Evolutionary conservation across 148 eudicot species (phyloP).

Genomic region (Rhododendron ferrugineum): DNA sequence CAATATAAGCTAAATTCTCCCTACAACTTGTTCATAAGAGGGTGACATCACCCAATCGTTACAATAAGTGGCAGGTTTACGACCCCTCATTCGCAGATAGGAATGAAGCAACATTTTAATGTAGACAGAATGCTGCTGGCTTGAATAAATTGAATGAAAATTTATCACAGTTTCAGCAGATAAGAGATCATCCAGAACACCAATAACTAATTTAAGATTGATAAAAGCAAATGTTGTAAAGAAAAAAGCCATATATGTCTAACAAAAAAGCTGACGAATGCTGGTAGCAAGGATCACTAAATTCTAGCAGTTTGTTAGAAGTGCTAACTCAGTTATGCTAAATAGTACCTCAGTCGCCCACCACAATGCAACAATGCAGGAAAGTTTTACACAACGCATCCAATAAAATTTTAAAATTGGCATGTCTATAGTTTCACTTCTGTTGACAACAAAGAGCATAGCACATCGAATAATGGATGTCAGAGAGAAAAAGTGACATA

Average conservation of each 20-base stretch:
- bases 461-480: neutral
- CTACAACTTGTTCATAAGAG: neutral
- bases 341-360: neutral
- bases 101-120: neutral
- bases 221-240: neutral
- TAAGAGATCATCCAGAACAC: neutral
- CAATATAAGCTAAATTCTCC: neutral
- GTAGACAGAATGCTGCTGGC: neutral
- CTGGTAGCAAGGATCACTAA: neutral
- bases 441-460: neutral
- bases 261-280: neutral
- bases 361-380: neutral
- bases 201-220: neutral
- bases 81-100: neutral
- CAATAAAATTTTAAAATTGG: neutral
- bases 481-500: neutral
- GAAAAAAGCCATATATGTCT: neutral
- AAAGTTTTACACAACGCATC: neutral
- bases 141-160: neutral
- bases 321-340: neutral
- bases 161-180: neutral
- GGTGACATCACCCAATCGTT: neutral
- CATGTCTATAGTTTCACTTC: neutral
- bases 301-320: neutral
- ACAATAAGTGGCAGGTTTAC: neutral